Percentiles rank a stretch among this genome's conserved stretches.
These are phyloP conservation scores for Sonneratia alba DNA, from an alignment of 345 rosid species.

Conservation along the genomic window DNA sequence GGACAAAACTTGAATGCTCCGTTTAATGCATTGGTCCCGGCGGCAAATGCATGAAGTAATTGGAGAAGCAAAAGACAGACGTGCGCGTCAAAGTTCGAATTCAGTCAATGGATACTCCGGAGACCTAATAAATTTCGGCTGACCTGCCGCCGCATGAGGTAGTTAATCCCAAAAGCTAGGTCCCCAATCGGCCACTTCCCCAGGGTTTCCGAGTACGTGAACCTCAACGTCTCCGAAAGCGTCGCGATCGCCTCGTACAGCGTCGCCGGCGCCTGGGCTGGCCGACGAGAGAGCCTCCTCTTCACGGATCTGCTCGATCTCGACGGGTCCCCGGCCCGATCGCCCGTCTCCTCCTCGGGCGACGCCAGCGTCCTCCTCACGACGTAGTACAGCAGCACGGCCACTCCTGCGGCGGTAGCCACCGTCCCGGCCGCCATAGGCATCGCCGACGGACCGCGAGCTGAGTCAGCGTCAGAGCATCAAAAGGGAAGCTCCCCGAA, in stretches of 20 bases:
- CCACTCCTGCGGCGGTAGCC: slow-evolving; percentile 87
- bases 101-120: background rate
- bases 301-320: slow-evolving; percentile 57
- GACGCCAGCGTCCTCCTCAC: slow-evolving; percentile 46
- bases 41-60: background rate
- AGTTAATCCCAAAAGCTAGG: slow-evolving; percentile 94
- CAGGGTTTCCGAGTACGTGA: slow-evolving; percentile 86
- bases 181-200: slow-evolving; percentile 98
- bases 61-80: background rate
- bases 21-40: background rate
- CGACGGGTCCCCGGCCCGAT: slow-evolving; percentile 32
- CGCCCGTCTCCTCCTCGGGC: slow-evolving; percentile 28
- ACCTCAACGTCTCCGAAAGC: slow-evolving; percentile 74
- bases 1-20: background rate
- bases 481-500: background rate
- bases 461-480: background rate
- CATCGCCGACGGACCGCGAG: background rate
- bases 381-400: slow-evolving; percentile 52
- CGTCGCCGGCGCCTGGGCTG: slow-evolving; percentile 91
- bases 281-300: slow-evolving; percentile 61
- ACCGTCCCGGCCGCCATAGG: slow-evolving; percentile 77
- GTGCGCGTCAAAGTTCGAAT: background rate
- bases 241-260: slow-evolving; percentile 86
- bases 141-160: slow-evolving; percentile 84
- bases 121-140: background rate